Conservation (phyloP, 2,329 filamentous ascomycete species). For the Claviceps pusilla region DNA sequence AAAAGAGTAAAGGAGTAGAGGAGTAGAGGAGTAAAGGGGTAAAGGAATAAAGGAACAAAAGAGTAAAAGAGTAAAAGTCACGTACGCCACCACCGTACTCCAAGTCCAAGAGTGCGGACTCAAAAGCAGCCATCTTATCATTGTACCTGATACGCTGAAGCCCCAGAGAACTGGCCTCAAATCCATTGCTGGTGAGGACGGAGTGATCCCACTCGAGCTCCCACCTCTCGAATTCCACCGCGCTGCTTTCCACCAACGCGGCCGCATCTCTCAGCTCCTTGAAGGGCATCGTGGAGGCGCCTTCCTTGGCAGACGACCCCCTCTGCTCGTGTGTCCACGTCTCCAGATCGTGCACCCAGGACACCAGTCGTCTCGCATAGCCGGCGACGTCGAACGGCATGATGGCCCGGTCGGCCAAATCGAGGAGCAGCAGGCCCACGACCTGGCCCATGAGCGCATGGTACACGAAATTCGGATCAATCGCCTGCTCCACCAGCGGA, state of each 20-base stretch:
- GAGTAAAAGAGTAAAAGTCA: too few species aligned
- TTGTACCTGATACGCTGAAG: conserved; percentile 63
- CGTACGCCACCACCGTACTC: conserved; percentile 58
- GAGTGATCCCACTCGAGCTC: conserved; percentile 61
- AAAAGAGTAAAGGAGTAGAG: conserved; percentile 4
- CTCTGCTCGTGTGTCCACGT: conserved; percentile 46
- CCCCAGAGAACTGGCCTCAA: conserved; percentile 56
- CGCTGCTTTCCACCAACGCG: conserved; percentile 34
- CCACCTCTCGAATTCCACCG: conserved; percentile 55
- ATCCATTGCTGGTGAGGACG: conserved; percentile 56
- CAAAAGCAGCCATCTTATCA: conserved; percentile 62
- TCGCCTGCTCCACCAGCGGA: conserved; percentile 65
- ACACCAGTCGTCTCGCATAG: conserved; percentile 52
- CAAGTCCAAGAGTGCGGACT: conserved; percentile 68
- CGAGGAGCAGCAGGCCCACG: conserved; percentile 67
- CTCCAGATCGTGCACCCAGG: conserved; percentile 53
- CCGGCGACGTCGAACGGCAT: conserved; percentile 65
- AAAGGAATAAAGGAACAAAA: too few species aligned
- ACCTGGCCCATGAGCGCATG: conserved; percentile 68
- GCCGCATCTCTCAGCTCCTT: conserved; percentile 38
- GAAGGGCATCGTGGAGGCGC: conserved; percentile 13
- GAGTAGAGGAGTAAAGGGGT: neutral
- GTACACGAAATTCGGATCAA: conserved; percentile 71
- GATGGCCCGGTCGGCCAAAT: conserved; percentile 67
- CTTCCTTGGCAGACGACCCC: conserved; percentile 15